phyloP scores from a whole-genome alignment of 2,329 filamentous ascomycete species.

The Tolypocladium paradoxum region DNA sequence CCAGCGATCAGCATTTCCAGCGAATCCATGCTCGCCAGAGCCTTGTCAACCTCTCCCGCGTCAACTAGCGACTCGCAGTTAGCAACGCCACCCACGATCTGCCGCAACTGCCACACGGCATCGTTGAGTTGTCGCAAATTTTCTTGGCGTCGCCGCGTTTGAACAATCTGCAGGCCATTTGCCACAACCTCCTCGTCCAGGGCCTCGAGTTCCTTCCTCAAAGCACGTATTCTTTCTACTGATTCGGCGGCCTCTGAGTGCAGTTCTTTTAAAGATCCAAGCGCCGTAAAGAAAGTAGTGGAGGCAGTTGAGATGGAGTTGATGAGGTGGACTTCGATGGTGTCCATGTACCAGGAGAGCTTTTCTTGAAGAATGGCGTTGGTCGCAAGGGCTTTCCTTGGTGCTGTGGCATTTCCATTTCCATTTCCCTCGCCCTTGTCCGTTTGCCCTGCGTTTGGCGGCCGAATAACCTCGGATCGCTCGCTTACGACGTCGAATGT shows the following conservation, averaged over 20 bases:
- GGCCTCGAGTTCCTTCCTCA: conserved; percentile 68
- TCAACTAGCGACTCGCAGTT: conserved; percentile 75
- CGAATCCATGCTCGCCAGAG: conserved; percentile 64
- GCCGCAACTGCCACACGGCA: conserved; percentile 71
- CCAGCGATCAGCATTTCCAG: conserved; percentile 76
- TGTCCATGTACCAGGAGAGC: conserved; percentile 99
- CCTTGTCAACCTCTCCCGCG: conserved; percentile 69
- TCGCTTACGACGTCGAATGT: conserved; percentile 97
- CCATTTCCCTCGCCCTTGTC: conserved; percentile 48
- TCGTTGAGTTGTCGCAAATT: conserved; percentile 76
- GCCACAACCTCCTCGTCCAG: conserved; percentile 82
- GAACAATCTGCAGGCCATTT: conserved; percentile 74
- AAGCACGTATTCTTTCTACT: conserved; percentile 69
- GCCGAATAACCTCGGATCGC: conserved; percentile 85
- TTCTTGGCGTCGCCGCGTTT: conserved; percentile 69
- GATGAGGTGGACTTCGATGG: conserved; percentile 92
- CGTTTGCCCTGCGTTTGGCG: conserved; percentile 41
- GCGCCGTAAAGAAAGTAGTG: conserved; percentile 87
- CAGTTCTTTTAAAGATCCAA: conserved; percentile 81
- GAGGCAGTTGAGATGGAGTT: conserved; percentile 93
- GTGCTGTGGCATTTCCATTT: conserved; percentile 38
- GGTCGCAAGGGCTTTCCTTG: conserved; percentile 80
- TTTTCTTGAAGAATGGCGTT: conserved; percentile 98
- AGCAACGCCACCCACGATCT: conserved; percentile 64
- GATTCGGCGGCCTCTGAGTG: conserved; percentile 90